Percentiles rank a stretch among this genome's conserved stretches.
phyloP scores from a whole-genome alignment of 305 asterid genomes.

The Nicotiana rustica region DNA sequence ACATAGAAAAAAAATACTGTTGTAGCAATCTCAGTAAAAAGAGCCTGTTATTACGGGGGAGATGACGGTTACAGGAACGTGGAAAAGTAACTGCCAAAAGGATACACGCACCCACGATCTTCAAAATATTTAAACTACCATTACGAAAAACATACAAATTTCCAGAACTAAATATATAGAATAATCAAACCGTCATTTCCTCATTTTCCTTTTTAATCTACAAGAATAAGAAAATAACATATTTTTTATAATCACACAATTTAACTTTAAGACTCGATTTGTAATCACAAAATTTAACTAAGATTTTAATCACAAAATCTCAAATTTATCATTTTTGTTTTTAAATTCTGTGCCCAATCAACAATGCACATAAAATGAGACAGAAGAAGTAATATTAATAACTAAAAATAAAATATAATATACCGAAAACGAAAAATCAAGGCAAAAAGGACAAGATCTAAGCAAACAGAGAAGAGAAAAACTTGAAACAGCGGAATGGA shows the following conservation, averaged over 20 bases:
- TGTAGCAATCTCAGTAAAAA: not conserved
- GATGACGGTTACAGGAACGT: constrained; percentile 16
- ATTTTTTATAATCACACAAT: too few species aligned
- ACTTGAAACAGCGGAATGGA: not conserved
- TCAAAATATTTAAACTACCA: not conserved
- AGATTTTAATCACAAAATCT: too few species aligned
- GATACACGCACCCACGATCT: constrained; percentile 1
- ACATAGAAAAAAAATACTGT: not conserved
- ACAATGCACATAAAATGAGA: not conserved
- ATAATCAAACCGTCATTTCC: not conserved
- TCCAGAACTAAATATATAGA: not conserved
- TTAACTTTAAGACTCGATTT: too few species aligned
- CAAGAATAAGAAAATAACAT: too few species aligned
- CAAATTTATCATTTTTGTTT: too few species aligned
- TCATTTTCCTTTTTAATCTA: too few species aligned
- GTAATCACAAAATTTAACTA: too few species aligned
- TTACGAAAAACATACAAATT: not conserved
- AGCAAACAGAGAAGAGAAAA: not conserved
- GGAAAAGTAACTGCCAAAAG: constrained; percentile 13
- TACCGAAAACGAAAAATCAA: not conserved
- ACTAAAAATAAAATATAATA: not conserved
- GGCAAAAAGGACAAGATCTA: not conserved
- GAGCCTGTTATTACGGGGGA: not conserved
- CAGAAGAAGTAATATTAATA: not conserved
- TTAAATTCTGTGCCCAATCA: not conserved